phyloP scores from a whole-genome alignment of 768 basidiomycete genomes.

The Leccinum uliginosum region DNA sequence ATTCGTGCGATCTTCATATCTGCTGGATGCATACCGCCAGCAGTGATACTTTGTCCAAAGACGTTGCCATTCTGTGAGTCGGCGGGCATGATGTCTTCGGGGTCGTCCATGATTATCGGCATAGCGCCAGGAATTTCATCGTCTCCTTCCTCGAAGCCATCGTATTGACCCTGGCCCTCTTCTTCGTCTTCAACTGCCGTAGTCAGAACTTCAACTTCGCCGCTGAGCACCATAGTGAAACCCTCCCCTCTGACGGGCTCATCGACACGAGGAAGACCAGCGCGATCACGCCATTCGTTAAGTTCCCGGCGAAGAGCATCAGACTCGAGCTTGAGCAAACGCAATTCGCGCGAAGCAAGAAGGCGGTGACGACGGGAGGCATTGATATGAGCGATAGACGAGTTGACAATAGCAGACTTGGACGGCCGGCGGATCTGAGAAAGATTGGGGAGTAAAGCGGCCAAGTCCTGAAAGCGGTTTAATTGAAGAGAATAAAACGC shows the following conservation, averaged over 20 bases:
- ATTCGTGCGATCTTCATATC: slow-evolving; percentile 25
- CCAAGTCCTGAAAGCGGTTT: slow-evolving; percentile 63
- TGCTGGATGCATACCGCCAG: slow-evolving; percentile 31
- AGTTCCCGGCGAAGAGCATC: slow-evolving; percentile 87
- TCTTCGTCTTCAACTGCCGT: slow-evolving; percentile 53
- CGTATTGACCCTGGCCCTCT: slow-evolving; percentile 37
- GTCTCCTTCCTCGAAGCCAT: slow-evolving; percentile 39
- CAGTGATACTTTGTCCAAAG: slow-evolving; percentile 26
- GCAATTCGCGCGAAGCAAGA: slow-evolving; percentile 78
- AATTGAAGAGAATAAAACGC: slow-evolving; percentile 11
- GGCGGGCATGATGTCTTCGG: slow-evolving; percentile 28
- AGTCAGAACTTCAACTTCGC: slow-evolving; percentile 64
- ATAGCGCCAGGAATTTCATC: slow-evolving; percentile 33
- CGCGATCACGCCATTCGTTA: slow-evolving; percentile 88
- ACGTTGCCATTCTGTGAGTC: slow-evolving; percentile 28
- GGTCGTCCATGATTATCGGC: slow-evolving; percentile 26
- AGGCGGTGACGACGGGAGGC: slow-evolving; percentile 77
- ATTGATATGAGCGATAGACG: slow-evolving; percentile 85
- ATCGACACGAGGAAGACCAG: slow-evolving; percentile 65
- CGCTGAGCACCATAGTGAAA: slow-evolving; percentile 64
- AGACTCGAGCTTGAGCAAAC: slow-evolving; percentile 72
- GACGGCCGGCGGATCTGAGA: slow-evolving; percentile 89
- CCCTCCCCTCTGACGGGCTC: slow-evolving; percentile 70
- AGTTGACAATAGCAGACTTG: slow-evolving; percentile 96
- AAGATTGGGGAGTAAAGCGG: slow-evolving; percentile 85